Percentiles rank a stretch among this genome's conserved stretches.
Evolutionary conservation across 2,329 filamentous ascomycete species (phyloP).

Genomic region (Leptographium lundbergii): DNA sequence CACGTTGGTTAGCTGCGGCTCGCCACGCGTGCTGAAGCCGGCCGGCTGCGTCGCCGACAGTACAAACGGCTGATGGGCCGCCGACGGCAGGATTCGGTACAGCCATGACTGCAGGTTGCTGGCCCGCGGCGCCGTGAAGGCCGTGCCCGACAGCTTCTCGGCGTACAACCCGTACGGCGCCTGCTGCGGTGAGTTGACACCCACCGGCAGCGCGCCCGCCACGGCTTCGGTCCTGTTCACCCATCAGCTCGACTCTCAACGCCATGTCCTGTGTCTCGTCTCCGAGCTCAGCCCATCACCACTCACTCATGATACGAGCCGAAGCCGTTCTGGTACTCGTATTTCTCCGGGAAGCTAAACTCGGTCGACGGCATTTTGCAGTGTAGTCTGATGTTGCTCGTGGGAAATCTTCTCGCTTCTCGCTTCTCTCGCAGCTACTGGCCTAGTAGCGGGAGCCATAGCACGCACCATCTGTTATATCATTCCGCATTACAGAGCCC

Average conservation of each 20-base stretch:
- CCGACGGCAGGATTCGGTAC: slow-evolving; percentile 55
- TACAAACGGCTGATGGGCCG: slow-evolving; percentile 31
- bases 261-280: neutral
- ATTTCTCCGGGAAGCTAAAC: slow-evolving; percentile 39
- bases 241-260: neutral
- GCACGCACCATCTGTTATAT: neutral
- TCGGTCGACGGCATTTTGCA: slow-evolving; percentile 34
- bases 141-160: slow-evolving; percentile 62
- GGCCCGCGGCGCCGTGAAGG: slow-evolving; percentile 56
- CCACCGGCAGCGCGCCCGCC: slow-evolving; percentile 58
- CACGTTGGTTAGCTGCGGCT: slow-evolving; percentile 51
- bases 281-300: neutral
- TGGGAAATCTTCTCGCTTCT: neutral
- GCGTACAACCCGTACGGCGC: slow-evolving; percentile 66
- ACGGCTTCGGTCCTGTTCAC: slow-evolving; percentile 57
- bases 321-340: slow-evolving; percentile 69
- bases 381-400: neutral
- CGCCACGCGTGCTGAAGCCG: neutral
- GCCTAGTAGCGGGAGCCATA: neutral
- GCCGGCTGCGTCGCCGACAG: neutral
- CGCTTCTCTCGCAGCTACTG: neutral
- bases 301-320: slow-evolving; percentile 61
- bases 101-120: slow-evolving; percentile 62
- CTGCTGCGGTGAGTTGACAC: slow-evolving; percentile 71
- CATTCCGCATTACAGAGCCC: neutral